Percentiles rank a stretch among this genome's conserved stretches.
Evolutionary conservation across 768 basidiomycete genomes (phyloP).

Genomic region (Mycena venus): DNA sequence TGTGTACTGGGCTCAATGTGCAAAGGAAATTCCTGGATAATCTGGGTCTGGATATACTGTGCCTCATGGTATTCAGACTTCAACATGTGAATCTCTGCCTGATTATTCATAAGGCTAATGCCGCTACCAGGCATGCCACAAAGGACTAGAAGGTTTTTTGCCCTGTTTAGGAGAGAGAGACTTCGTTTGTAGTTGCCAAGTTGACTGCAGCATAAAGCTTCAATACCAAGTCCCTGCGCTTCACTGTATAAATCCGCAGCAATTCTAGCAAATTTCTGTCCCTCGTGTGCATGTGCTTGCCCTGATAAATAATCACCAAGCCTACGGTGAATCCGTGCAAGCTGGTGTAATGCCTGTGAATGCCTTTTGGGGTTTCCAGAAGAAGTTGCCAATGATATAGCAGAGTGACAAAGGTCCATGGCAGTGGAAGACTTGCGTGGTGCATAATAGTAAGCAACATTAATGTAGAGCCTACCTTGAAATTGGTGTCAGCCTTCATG

Average conservation of each 20-base stretch:
- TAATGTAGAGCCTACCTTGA: background rate
- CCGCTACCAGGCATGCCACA: background rate
- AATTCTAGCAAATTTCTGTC: background rate
- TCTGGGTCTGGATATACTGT: background rate
- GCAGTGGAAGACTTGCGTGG: background rate
- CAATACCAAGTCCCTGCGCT: background rate
- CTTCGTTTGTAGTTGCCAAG: background rate
- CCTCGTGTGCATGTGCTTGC: background rate
- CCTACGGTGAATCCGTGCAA: no score
- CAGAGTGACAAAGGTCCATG: background rate
- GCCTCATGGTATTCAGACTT: conserved; percentile 6
- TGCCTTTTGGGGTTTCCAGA: background rate
- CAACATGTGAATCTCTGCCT: background rate
- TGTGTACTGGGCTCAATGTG: no score
- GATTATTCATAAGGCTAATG: background rate
- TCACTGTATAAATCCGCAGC: background rate
- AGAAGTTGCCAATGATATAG: background rate
- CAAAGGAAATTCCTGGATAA: background rate
- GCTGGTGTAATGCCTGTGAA: background rate
- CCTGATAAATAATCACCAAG: background rate
- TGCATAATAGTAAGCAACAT: background rate
- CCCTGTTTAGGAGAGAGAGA: background rate
- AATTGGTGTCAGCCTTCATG: background rate
- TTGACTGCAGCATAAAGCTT: background rate
- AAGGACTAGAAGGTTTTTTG: background rate